A percentile compares a stretch with the other conserved stretches of the same genome.
phyloP scores from a whole-genome alignment of 2,329 filamentous ascomycete species.

The Fusarium denticulatum region DNA sequence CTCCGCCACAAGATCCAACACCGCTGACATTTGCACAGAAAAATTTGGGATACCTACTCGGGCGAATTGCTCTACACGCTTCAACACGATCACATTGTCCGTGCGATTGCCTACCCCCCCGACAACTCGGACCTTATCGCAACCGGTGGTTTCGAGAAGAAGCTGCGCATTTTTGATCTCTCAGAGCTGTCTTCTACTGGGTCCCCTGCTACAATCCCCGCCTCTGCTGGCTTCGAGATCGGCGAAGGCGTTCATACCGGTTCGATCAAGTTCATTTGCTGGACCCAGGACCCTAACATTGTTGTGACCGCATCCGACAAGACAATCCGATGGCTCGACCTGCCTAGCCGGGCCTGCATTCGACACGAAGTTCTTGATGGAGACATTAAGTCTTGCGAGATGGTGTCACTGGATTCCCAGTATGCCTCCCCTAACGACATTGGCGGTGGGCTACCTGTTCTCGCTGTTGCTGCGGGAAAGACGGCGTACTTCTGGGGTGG shows the following conservation, averaged over 20 bases:
- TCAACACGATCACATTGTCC: constrained; percentile 94
- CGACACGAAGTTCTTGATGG: constrained; percentile 83
- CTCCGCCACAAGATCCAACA: not conserved
- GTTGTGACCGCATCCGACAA: constrained; percentile 93
- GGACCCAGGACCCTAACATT: constrained; percentile 88
- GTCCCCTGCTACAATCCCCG: constrained; percentile 59
- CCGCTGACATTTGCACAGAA: constrained; percentile 64
- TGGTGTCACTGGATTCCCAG: constrained; percentile 73
- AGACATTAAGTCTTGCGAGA: constrained; percentile 90
- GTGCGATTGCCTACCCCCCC: constrained; percentile 88
- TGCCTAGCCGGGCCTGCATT: constrained; percentile 78
- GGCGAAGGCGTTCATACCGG: constrained; percentile 84
- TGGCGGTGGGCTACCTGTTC: constrained; percentile 73
- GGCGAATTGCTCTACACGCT: constrained; percentile 89
- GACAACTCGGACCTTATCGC: constrained; percentile 86
- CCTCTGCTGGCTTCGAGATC: constrained; percentile 82
- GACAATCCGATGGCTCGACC: constrained; percentile 92
- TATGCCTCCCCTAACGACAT: constrained; percentile 70
- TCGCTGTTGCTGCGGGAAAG: constrained; percentile 94
- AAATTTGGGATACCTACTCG: constrained; percentile 96
- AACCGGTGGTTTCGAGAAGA: constrained; percentile 96
- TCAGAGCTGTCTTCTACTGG: constrained; percentile 63
- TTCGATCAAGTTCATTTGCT: constrained; percentile 96
- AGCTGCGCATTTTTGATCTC: constrained; percentile 92
- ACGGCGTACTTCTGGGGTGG: constrained; percentile 93